Conservation (phyloP, 1,139 yeast species). For the Candida labiduridarum region DNA sequence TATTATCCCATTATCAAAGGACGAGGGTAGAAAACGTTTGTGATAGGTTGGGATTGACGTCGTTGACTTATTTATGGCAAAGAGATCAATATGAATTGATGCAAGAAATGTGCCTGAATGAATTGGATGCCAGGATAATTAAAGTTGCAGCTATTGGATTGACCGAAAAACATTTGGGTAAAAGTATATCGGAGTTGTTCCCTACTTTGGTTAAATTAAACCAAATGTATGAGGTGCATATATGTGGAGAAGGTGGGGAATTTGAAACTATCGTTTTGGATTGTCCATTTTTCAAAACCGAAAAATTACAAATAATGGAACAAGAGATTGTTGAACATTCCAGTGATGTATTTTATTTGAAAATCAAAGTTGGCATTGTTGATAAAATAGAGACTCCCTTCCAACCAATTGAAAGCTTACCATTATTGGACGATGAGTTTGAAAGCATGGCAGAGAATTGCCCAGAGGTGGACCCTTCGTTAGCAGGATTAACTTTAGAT, state of each 20-base stretch:
- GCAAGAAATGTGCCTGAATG: constrained; percentile 75
- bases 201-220: constrained; percentile 64
- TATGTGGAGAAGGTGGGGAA: constrained; percentile 99
- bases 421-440: constrained; percentile 54
- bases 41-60: constrained; percentile 63
- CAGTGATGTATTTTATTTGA: constrained; percentile 68
- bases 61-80: constrained; percentile 87
- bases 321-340: constrained; percentile 48
- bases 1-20: constrained; percentile 88
- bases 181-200: constrained; percentile 60
- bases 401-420: constrained; percentile 41
- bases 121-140: constrained; percentile 80
- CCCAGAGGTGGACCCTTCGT: constrained; percentile 4
- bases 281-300: constrained; percentile 72
- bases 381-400: constrained; percentile 34
- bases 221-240: constrained; percentile 73
- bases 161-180: constrained; percentile 64
- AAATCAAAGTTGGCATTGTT: constrained; percentile 42
- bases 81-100: constrained; percentile 76
- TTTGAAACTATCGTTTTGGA: constrained; percentile 91
- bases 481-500: neutral
- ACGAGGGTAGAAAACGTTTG: constrained; percentile 93
- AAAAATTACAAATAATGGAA: constrained; percentile 50
- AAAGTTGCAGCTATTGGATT: constrained; percentile 95
- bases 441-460: constrained; percentile 25